A percentile compares a stretch with the other conserved stretches of the same genome.
Conservation (phyloP, 2,329 filamentous ascomycete species). For the Cryphonectria japonica region DNA sequence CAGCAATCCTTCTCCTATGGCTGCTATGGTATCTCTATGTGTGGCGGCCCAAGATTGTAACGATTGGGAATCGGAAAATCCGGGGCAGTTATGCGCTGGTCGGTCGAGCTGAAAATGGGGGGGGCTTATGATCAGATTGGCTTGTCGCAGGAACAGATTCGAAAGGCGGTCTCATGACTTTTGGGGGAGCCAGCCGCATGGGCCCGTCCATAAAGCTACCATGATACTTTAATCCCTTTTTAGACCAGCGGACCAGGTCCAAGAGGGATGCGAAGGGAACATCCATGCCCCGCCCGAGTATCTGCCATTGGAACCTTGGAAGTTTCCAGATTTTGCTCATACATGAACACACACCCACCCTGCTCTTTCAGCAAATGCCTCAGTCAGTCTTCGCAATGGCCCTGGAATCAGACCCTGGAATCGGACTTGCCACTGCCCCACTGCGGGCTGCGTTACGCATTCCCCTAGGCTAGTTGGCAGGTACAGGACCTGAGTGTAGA, state of each 20-base stretch:
- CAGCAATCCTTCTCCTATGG: not conserved
- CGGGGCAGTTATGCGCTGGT: not conserved
- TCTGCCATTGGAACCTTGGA: not conserved
- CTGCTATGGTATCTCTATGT: not conserved
- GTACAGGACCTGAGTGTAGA: not conserved
- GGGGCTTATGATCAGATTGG: not conserved
- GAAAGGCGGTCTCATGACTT: not conserved
- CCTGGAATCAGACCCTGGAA: not conserved
- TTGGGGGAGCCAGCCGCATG: not conserved
- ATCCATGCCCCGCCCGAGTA: not conserved
- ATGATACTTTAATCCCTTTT: not conserved
- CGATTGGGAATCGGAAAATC: not conserved
- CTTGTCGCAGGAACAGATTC: not conserved
- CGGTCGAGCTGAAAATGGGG: not conserved
- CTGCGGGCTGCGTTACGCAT: not conserved
- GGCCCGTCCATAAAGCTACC: not conserved
- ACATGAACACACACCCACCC: not conserved
- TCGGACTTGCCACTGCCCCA: not conserved
- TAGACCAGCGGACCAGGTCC: not conserved
- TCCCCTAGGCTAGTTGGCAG: not conserved
- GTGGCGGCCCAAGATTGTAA: not conserved
- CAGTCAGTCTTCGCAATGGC: not conserved
- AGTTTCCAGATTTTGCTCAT: not conserved
- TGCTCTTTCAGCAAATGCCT: not conserved
- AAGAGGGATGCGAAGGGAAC: not conserved